Percentiles rank a stretch among this genome's conserved stretches.
Evolutionary conservation across 2,329 filamentous ascomycete genomes (phyloP).

Genomic region (Penicillium hordei): DNA sequence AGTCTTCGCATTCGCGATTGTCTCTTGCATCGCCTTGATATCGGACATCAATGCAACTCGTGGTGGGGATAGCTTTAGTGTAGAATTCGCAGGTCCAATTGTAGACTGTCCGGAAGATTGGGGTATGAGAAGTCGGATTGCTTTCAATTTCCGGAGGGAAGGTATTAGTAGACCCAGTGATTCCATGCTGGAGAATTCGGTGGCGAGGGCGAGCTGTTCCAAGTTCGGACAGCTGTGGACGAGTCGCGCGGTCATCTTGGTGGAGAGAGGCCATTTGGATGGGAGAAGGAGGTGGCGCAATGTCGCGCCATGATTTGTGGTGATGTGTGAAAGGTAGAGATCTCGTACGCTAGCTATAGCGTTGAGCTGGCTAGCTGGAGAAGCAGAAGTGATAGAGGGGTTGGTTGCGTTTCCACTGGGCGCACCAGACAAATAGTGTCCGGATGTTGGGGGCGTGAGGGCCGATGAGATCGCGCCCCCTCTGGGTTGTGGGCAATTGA

Average conservation of each 20-base stretch:
- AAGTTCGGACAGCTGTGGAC: constrained; percentile 57
- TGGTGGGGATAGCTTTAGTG: neutral
- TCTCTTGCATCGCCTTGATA: constrained; percentile 9
- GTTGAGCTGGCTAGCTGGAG: constrained; percentile 26
- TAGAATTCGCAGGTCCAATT: constrained; percentile 1
- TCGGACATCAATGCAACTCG: neutral
- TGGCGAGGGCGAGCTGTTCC: constrained; percentile 58
- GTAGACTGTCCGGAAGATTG: constrained; percentile 19
- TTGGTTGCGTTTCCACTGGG: constrained; percentile 19
- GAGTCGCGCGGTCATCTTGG: constrained; percentile 50
- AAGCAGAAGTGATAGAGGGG: constrained; percentile 26
- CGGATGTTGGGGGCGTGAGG: constrained; percentile 31
- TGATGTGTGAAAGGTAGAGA: constrained; percentile 54
- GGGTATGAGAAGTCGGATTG: constrained; percentile 44
- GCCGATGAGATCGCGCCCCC: constrained; percentile 18
- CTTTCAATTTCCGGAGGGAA: constrained; percentile 41
- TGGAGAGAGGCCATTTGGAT: constrained; percentile 55
- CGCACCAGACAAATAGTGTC: constrained; percentile 15
- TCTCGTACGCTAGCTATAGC: constrained; percentile 39
- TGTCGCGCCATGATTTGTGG: constrained; percentile 51
- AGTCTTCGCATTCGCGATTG: constrained; percentile 20
- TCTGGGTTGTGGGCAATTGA: constrained; percentile 34
- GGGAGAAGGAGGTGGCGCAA: constrained; percentile 59
- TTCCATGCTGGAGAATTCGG: constrained; percentile 44
- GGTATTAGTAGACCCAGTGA: constrained; percentile 41